Base-by-base conservation (phyloP, 331 rosid genomes). In the Acacia concinna region DNA sequence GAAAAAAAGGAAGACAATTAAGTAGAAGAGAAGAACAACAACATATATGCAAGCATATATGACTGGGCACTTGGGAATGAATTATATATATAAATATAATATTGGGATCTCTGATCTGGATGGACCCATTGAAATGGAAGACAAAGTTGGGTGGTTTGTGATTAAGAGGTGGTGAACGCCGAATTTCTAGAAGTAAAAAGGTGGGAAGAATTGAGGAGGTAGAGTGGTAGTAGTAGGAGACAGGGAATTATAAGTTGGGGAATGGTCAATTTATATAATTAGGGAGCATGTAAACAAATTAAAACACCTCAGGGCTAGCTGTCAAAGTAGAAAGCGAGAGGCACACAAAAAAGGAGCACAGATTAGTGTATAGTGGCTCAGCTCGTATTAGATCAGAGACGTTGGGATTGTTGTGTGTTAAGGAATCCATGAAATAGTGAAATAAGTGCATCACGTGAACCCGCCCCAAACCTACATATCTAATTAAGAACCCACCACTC, bases 401-500 rank as follows among this genome's bases (percentile, higher is more conserved):
- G 52, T 46, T 3, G 17, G 1, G 18, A 34, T 34, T 68, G 54
- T 23, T 40, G 49, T 46, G 32, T 2, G 60, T 47, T 38, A 57
- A 74, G 41, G 78, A 28, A 57, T 37, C 78, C 68, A 25, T 40
- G 10, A 38, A 27, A 74, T 68, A 25, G 34, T 59, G 56, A 75
- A 68, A 68, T 11, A 68, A 6, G 73, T 25, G 67, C n/a, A 54
- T 79, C 95, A 92, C 89, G 90, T 87, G 93, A 87, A 79, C 25
- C 25, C 62, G 75, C 84, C 85, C 89, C 66, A 73, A 74, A 37
- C 21, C 69, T 74, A 83, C 38, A 46, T 46, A 17, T 49, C 76
- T 68, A 87, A 84, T 89, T 81, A 80, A 86, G 82, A 83, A 78
- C 34, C 84, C 85, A 32, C 86, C 85, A 44, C 86, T 85, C 84